Base-by-base conservation (phyloP, 2,329 filamentous ascomycete species). In the Aspergillus vadensis region DNA sequence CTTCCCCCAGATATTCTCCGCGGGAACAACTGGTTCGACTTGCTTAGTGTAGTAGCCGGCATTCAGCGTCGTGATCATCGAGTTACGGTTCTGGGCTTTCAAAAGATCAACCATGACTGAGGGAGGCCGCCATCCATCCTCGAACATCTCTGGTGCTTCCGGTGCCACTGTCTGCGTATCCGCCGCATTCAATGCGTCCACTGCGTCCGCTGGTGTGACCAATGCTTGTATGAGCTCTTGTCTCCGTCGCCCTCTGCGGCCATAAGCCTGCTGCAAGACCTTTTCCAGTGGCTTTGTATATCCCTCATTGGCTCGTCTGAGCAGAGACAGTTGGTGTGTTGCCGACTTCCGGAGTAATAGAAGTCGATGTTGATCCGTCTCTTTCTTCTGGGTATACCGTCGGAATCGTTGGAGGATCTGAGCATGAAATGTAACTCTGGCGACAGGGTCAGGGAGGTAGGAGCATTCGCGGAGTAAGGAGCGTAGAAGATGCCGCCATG, bases 391-490 rank as follows among this genome's bases (percentile, higher is more conserved):
- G 50, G 30, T 30, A 30, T 79, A 63, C n/a, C 62, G 74, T 55
- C 80, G 79, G 72, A 84, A 87, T 63, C 82, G 77, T 38, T 69
- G 63, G 36, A 82, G 63, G 48, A 84, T 74, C 70, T 85, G 77
- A 55, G 77, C 67, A 60, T 76, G 77, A 71, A 85, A 77, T 73
- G 82, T 84, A 32, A 65, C 57, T 64, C 82, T 80, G 41, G 85
- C 83, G 60, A 79, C 73, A 1, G 82, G 78, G 68, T 88, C 85
- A 27, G 86, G 85, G 41, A 88, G 81, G 67, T 88, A 88, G 58
- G 82, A 81, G 63, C 80, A 80, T 75, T 88, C 83, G 61, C 86
- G 82, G 41, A 88, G 80, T 9, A 86, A 78, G 23, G 81, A 78
- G 52, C 86, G 83, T 64, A 85, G 78, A 49, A 86, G 73, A 68